A percentile compares a stretch with the other conserved stretches of the same genome.
These are phyloP conservation scores for Letharia columbiana DNA, from an alignment of 495 filamentous ascomycete genomes.

Conservation along the genomic window DNA sequence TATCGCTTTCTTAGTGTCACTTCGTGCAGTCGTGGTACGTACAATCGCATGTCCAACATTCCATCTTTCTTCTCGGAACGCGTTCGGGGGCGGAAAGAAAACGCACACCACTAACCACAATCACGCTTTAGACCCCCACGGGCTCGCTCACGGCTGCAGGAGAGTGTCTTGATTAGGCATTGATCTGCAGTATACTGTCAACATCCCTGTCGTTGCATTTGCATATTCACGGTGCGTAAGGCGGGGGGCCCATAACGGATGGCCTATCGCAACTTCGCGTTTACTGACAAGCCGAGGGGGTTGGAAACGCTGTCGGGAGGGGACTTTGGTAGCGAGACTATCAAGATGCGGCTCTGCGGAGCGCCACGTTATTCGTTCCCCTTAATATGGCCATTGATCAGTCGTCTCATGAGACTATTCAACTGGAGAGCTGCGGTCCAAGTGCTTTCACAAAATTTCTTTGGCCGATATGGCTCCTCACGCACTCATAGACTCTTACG, in stretches of 20 bases:
- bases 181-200: conserved; percentile 3
- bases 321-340: background rate
- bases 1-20: background rate
- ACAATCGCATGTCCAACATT: background rate
- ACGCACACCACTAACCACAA: background rate
- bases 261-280: background rate
- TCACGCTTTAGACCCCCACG: conserved; percentile 1
- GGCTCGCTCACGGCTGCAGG: background rate
- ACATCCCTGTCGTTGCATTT: conserved; percentile 4
- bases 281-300: background rate
- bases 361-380: background rate
- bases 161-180: background rate
- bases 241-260: background rate
- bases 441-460: background rate
- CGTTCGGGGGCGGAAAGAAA: background rate
- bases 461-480: conserved; percentile 1
- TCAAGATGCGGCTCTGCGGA: conserved; percentile 11
- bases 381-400: background rate
- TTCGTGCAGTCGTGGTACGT: background rate
- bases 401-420: background rate
- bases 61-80: background rate
- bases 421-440: background rate
- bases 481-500: background rate
- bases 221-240: conserved; percentile 1
- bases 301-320: background rate